Evolutionary conservation across 148 eudicot species (phyloP).

Genomic region (Euryodendron excelsum): DNA sequence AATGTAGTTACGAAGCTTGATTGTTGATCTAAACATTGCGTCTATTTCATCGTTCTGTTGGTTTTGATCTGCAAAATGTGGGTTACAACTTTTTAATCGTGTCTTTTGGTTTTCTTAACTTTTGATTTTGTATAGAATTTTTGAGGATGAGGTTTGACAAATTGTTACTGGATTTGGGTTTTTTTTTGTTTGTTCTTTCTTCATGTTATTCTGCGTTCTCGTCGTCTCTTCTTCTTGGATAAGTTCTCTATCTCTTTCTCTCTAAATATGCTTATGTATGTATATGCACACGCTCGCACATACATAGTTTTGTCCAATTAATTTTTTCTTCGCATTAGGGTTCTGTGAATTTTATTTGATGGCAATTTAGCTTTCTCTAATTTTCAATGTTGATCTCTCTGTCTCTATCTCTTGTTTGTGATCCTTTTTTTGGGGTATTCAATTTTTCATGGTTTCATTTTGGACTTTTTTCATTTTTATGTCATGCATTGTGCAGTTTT

Average conservation of each 20-base stretch:
- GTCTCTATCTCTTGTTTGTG: not conserved
- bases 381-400: constrained; percentile 1
- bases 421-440: not conserved
- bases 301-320: not conserved
- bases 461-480: not conserved
- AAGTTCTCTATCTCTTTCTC: not conserved
- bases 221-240: too few relatives aligned
- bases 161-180: not conserved
- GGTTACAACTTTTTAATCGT: too few relatives aligned
- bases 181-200: not conserved
- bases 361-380: not conserved
- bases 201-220: too few relatives aligned
- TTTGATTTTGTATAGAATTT: not conserved
- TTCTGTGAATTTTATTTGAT: not conserved
- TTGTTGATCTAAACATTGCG: not conserved
- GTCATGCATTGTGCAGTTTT: too few relatives aligned
- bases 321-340: not conserved
- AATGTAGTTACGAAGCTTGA: not conserved
- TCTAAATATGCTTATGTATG: too few relatives aligned
- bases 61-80: constrained; percentile 4
- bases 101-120: too few relatives aligned
- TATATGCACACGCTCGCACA: not conserved
- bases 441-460: not conserved
- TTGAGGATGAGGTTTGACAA: not conserved
- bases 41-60: not conserved